Conservation (phyloP, 2,329 filamentous ascomycete species). For the Talaromyces verruculosus region DNA sequence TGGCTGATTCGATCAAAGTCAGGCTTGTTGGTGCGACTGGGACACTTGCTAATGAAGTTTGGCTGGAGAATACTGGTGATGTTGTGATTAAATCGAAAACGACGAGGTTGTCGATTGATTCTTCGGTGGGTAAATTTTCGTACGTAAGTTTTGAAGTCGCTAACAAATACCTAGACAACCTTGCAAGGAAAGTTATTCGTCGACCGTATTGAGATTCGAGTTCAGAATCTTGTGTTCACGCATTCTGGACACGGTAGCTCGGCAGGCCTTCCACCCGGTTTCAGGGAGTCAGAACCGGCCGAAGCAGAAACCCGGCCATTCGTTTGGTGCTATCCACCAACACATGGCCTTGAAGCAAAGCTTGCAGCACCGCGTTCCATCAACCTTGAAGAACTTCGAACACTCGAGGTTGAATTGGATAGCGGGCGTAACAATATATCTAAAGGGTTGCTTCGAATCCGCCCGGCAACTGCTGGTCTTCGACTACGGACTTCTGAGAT, state of each 20-base stretch:
- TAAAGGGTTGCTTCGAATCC: slow-evolving; percentile 52
- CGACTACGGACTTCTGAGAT: slow-evolving; percentile 57
- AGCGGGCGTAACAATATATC: slow-evolving; percentile 71
- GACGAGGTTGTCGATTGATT: slow-evolving; percentile 53
- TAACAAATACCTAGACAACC: slow-evolving; percentile 31
- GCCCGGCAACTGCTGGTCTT: slow-evolving; percentile 61
- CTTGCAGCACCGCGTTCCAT: slow-evolving; percentile 68
- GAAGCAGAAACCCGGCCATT: slow-evolving; percentile 52
- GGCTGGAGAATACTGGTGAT: slow-evolving; percentile 55
- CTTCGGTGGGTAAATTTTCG: slow-evolving; percentile 31
- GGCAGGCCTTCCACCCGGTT: slow-evolving; percentile 35
- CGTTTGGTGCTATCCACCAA: slow-evolving; percentile 71
- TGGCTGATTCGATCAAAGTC: slow-evolving; percentile 64
- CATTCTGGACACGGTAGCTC: slow-evolving; percentile 31
- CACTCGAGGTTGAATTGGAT: slow-evolving; percentile 69
- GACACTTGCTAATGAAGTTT: slow-evolving; percentile 63
- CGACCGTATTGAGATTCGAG: slow-evolving; percentile 65
- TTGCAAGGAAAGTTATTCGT: slow-evolving; percentile 70
- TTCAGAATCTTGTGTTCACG: slow-evolving; percentile 42
- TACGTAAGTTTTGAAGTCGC: not conserved
- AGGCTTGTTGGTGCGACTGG: slow-evolving; percentile 56
- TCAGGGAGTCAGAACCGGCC: slow-evolving; percentile 36
- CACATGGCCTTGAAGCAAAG: slow-evolving; percentile 66
- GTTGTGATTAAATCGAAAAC: slow-evolving; percentile 57
- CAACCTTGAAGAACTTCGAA: slow-evolving; percentile 75